Evolutionary conservation across 345 rosid species (phyloP), one percentile per base, ranked within the genome.

Genomic region (Eucalyptus victrix): DNA sequence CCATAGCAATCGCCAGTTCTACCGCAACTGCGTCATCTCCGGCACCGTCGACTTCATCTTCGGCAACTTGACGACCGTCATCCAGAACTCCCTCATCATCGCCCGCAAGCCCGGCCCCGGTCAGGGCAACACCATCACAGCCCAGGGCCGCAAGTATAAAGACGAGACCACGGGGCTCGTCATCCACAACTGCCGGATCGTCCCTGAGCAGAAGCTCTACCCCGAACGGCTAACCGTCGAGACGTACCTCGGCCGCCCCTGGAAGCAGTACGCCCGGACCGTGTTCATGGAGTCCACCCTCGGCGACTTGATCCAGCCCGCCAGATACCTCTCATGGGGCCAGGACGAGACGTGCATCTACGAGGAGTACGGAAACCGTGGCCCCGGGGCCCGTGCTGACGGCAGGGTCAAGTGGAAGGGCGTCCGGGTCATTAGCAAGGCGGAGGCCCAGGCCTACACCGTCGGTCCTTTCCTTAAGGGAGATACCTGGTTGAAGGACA

Each of bases 11-110:
- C 93, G 96, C 32, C 97, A 95, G 50, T 96, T 95, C 94, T 95
- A 92, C 96, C 93, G 96, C 49, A 93, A 96, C 90, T 90, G 93
- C 51, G 92, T 93, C 87, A 93, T 97, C 56, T 94, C 99, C 0
- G 97, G 97, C 53, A 97, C 96, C 2, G 88, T 95, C 17, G 97
- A 97, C 87, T 97, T 96, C 97, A 94, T 96, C 94, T 96, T 97
- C 86, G 98, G 98, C 0, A 93, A 94, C 86, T 94, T 94, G 5
- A 80, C 92, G 1, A 89, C 93, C 18, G 88, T 95, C 69, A 94
- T 96, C 91, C 98, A 97, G 67, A 95, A 93, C 95, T 96, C 96
- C 30, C 87, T 89, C 56, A 92, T 97, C 91, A 94, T 95, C n/a
- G 92, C 90, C 87, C 90, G 95, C 69, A 94, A 89, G 91, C 94